Evolutionary conservation across 805 yeast species (phyloP), one percentile per base, ranked within the genome.

Genomic region (Yamadazyma paraphyllophila): DNA sequence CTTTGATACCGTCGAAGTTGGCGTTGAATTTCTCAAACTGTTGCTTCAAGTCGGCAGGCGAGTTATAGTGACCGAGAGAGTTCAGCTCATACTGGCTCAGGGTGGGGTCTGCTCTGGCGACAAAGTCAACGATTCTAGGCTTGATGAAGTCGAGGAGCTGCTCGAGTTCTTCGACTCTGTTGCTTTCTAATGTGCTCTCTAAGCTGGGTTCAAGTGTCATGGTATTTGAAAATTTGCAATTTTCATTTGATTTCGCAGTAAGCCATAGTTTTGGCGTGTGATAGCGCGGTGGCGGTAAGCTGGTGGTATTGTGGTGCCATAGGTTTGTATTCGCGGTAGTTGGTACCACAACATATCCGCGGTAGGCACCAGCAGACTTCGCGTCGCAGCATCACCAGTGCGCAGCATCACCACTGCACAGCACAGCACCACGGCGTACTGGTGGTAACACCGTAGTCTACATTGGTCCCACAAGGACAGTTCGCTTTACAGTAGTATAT

Each of bases 101-200:
- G 31, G 47, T 44, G 8, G 63, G 67, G 30, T 81, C 82, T 0
- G 82, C 73, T 10, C 63, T 61, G 27, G 63, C 65, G 32, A 83
- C 78, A 59, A 82, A 83, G 14, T 66, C 66, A 7, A 84, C 57
- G 24, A 85, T 70, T 43, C 75, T 59, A 2, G 80, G 78, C 37
- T 77, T 66, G 26, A 85, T 63, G n/a, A 72, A 69, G 8, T 71
- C 61, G 35, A 85, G 67, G 3, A 85, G 69, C 11, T 60, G 47
- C 48, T 81, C 85, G 13, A 85, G 67, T 55, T 85, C 91, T 26
- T 66, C 52, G 2, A 72, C 82, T 47, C 88, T 65, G 54, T 78
- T 61, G 2, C 57, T 42, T 56, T 83, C 88, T 25, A 82, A 54
- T 2, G 15, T 33, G 53, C 49, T 64, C 63, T 32, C 45, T 46